phyloP scores from a whole-genome alignment of 2,329 filamentous ascomycete species.

The Drechslera avenae region DNA sequence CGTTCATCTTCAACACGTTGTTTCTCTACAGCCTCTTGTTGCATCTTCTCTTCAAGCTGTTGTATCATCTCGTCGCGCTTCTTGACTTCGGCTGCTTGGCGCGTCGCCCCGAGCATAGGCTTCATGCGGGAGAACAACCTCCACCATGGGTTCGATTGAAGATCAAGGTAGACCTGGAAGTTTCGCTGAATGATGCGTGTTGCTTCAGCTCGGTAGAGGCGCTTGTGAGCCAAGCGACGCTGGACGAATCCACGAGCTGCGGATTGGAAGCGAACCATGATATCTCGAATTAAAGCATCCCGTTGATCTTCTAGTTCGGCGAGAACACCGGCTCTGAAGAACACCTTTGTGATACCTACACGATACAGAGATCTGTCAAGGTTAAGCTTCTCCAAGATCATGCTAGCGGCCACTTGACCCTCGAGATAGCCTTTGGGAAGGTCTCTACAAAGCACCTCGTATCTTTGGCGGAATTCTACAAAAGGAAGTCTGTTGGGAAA shows the following conservation, averaged over 20 bases:
- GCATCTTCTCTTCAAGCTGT: constrained; percentile 82
- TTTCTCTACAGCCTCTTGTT: constrained; percentile 73
- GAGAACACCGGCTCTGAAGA: constrained; percentile 94
- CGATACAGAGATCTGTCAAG: constrained; percentile 87
- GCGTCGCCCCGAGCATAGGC: constrained; percentile 87
- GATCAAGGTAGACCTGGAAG: constrained; percentile 86
- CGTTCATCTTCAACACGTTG: constrained; percentile 89
- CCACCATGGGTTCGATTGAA: constrained; percentile 97
- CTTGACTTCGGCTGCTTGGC: constrained; percentile 92
- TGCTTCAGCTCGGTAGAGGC: constrained; percentile 91
- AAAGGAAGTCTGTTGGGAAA: constrained; percentile 95
- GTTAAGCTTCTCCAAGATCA: constrained; percentile 88
- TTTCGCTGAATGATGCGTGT: constrained; percentile 94
- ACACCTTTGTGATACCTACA: constrained; percentile 94
- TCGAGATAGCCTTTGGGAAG: constrained; percentile 92
- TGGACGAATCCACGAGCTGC: constrained; percentile 89
- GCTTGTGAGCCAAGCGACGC: constrained; percentile 86
- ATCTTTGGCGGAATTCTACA: constrained; percentile 90
- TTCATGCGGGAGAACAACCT: constrained; percentile 93
- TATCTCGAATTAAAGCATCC: constrained; percentile 88
- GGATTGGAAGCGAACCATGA: constrained; percentile 92
- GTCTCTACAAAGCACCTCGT: constrained; percentile 85
- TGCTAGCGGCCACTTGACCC: constrained; percentile 79
- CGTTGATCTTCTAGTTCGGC: constrained; percentile 96
- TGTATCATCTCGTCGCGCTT: constrained; percentile 93